Base-by-base conservation (phyloP, 257 asterid species). In the Verbena officinalis region DNA sequence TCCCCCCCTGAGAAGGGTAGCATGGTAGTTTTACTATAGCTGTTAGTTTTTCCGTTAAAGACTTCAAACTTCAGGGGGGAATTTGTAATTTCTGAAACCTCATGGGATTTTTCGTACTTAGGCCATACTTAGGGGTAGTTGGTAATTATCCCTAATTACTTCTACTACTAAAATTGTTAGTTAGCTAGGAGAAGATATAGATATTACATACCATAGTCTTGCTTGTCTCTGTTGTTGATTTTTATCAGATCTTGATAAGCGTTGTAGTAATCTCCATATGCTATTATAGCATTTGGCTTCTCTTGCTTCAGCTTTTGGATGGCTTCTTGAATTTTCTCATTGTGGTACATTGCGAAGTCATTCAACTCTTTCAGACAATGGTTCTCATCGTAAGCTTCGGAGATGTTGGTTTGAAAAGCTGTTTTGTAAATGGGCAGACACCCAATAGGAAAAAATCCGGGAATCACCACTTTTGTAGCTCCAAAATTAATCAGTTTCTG, bases 231-330 rank as follows among this genome's bases (percentile, higher is more conserved):
- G n/a, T n/a, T n/a, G n/a, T n/a, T n/a, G n/a, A n/a, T n/a, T n/a
- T n/a, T n/a, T n/a, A n/a, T n/a, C 11, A 67, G 58, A 21, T 8
- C 23, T 1, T 59, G 17, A 17, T 54, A 55, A 9, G 75, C 71
- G 0, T 62, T 48, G 68, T 68, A 74, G 33, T 68, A 68, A 42
- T 74, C 75, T 2, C 59, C 75, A 23, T 74, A 74, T 3, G 68
- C 66, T 9, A 61, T 53, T 4, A 39, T 44, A 6, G 23, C 55
- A 44, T 62, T 71, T 15, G 65, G 64, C 4, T 52, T 31, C 8
- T 62, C 58, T 62, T 54, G 36, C 23, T 34, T 33, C 4, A 62
- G 61, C 44, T 63, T 48, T 1, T 20, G 1, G 10, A 70, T 14
- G 45, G 30, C 65, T 43, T 7, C 43, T 24, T 63, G 51, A 33